phyloP scores from a whole-genome alignment of 1,284 basidiomycete species.

The Trichosporon inkin region DNA sequence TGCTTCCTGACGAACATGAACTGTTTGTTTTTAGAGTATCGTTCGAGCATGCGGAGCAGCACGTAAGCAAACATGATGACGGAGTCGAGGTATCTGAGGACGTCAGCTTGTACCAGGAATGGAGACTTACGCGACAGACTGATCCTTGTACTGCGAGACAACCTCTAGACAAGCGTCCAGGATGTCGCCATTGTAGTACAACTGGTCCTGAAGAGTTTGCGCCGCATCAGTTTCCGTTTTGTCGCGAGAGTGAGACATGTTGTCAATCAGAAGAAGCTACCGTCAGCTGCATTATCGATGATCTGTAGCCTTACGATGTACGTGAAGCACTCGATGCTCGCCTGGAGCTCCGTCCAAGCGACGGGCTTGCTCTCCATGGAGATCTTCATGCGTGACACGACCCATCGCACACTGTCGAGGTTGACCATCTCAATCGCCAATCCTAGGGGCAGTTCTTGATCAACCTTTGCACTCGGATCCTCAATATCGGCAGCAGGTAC shows the following conservation, averaged over 20 bases:
- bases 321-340: constrained; percentile 86
- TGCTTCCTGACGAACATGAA: constrained; percentile 71
- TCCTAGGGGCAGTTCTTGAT: constrained; percentile 59
- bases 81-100: constrained; percentile 68
- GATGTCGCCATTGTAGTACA: constrained; percentile 89
- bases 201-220: constrained; percentile 72
- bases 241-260: constrained; percentile 55
- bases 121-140: constrained; percentile 50
- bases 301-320: constrained; percentile 58
- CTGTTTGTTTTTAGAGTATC: constrained; percentile 68
- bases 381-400: constrained; percentile 77
- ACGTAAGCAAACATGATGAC: constrained; percentile 76
- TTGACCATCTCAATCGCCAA: constrained; percentile 79
- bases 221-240: constrained; percentile 69
- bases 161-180: constrained; percentile 78
- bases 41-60: constrained; percentile 78
- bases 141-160: constrained; percentile 67
- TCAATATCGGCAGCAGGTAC: constrained; percentile 22
- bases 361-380: constrained; percentile 89
- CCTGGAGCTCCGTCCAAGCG: constrained; percentile 86
- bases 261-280: constrained; percentile 72
- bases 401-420: constrained; percentile 78
- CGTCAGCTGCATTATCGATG: background rate
- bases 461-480: constrained; percentile 22
- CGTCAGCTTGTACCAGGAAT: background rate